A percentile compares a stretch with the other conserved stretches of the same genome.
These are phyloP conservation scores for Reticulascus tulasneorum DNA, from an alignment of 2,329 filamentous ascomycete species.

Conservation along the genomic window DNA sequence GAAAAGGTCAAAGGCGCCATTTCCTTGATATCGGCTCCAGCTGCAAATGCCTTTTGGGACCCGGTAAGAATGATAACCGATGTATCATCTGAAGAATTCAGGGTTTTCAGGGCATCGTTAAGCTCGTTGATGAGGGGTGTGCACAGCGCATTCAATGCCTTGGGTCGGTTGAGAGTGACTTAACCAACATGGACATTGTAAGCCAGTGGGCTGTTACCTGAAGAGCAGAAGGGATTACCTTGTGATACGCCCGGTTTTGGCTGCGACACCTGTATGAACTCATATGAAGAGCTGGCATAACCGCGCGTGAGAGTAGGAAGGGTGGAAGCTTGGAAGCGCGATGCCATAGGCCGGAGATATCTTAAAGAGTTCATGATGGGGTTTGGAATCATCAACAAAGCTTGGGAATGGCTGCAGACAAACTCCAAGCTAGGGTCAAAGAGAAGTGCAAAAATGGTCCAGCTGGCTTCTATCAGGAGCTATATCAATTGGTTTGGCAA, in stretches of 20 bases:
- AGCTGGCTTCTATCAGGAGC: neutral
- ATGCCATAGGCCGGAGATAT: slow-evolving; percentile 57
- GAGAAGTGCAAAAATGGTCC: neutral
- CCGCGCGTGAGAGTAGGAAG: slow-evolving; percentile 54
- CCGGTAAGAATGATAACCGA: slow-evolving; percentile 83
- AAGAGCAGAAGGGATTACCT: slow-evolving; percentile 50
- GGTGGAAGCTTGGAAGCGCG: slow-evolving; percentile 53
- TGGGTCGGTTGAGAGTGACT: slow-evolving; percentile 93
- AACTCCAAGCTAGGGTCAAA: neutral
- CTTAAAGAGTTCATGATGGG: slow-evolving; percentile 49
- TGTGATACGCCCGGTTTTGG: slow-evolving; percentile 88
- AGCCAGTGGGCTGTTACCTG: slow-evolving; percentile 9
- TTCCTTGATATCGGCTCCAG: slow-evolving; percentile 97
- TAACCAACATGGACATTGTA: slow-evolving; percentile 9
- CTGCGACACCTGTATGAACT: slow-evolving; percentile 76
- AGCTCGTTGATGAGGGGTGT: slow-evolving; percentile 89
- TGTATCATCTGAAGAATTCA: slow-evolving; percentile 67
- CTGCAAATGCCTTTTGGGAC: slow-evolving; percentile 85
- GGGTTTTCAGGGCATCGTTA: slow-evolving; percentile 68
- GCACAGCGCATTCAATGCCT: slow-evolving; percentile 90
- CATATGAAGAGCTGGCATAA: slow-evolving; percentile 57
- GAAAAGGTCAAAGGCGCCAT: slow-evolving; percentile 93
- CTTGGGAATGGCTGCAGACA: neutral
- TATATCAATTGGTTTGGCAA: slow-evolving; percentile 4
- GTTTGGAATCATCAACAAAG: neutral